Base-by-base conservation (phyloP, 2,329 filamentous ascomycete species). In the Neoarthrinium moseri region DNA sequence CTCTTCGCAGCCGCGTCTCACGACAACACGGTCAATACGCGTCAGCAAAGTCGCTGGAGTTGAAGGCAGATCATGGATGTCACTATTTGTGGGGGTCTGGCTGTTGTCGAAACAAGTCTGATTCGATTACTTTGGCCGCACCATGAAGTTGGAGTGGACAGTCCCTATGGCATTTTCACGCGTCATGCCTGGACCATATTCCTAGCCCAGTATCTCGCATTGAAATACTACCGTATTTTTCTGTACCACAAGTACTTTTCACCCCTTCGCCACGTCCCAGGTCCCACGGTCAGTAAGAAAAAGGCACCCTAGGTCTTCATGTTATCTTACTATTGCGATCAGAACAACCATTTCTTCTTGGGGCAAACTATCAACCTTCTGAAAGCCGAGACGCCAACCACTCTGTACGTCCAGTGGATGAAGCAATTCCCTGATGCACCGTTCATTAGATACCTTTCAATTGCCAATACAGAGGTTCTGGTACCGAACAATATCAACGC, bases 381-480 rank as follows among this genome's bases (percentile, higher is more conserved):
- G 11, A 45, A 35, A 10, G 47, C 50, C 4, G 46, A 52, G 1
- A 47, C 47, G 4, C 50, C 54, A 3, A 50, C 34, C 23, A 44
- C 32, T 26, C 42, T 49, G 11, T 56, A 56, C n/a, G 35, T 56
- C 22, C 39, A 55, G 4, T 61, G 56, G 59, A 54, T 53, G 43
- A 44, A 47, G 15, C 32, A 57, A 29, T 53, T 51, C 43, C 60
- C 59, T 5, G 38, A 54, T 4, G 54, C 55, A 11, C 53, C 54
- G 2, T 45, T 65, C 13, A 58, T 64, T 37, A 51, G 59, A 8
- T 63, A 59, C 33, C 49, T 61, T 1, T 49, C 46, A 22, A 55
- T 58, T 29, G 56, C 46, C 12, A 60, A 62, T 48, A 43, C 48
- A 4, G 61, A 63, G 37, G 47, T 56, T 1, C 34, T 65, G 11